These are phyloP conservation scores for Primulina eburnea DNA, from an alignment of 257 asterid genomes.

Conservation along the genomic window DNA sequence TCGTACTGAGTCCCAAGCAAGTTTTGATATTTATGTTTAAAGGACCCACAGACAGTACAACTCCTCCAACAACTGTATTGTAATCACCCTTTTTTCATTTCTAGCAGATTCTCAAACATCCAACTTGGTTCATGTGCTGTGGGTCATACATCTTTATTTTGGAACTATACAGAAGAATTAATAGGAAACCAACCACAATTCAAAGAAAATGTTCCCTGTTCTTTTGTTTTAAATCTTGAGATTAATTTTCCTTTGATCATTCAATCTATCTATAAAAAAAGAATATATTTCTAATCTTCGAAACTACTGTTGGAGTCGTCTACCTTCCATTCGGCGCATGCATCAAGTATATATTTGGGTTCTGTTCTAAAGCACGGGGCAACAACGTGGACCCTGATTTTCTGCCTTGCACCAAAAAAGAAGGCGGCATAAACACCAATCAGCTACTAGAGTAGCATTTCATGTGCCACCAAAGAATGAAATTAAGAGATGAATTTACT, in stretches of 20 bases:
- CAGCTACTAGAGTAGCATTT: too few species aligned
- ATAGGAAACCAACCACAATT: not conserved
- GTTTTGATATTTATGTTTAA: constrained; percentile 1
- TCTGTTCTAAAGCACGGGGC: too few species aligned
- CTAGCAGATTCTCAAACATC: too few species aligned
- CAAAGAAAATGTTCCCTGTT: not conserved
- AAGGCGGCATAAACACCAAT: not conserved
- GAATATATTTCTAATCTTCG: not conserved
- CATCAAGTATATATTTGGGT: not conserved
- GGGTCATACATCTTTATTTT: too few species aligned
- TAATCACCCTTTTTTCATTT: too few species aligned
- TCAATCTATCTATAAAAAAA: not conserved
- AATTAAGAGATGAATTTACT: too few species aligned
- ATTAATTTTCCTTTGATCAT: not conserved
- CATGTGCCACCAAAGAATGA: too few species aligned
- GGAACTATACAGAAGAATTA: too few species aligned
- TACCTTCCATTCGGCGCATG: not conserved
- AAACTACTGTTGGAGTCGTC: not conserved
- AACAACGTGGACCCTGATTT: not conserved
- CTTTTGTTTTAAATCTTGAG: too few species aligned
- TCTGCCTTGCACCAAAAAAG: not conserved
- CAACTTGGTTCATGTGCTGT: too few species aligned
- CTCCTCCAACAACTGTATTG: too few species aligned
- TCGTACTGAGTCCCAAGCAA: not conserved
- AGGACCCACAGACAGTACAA: not conserved